A percentile compares a stretch with the other conserved stretches of the same genome.
Evolutionary conservation across 2,329 filamentous ascomycete species (phyloP).

Genomic region (Stylonectria norvegica): DNA sequence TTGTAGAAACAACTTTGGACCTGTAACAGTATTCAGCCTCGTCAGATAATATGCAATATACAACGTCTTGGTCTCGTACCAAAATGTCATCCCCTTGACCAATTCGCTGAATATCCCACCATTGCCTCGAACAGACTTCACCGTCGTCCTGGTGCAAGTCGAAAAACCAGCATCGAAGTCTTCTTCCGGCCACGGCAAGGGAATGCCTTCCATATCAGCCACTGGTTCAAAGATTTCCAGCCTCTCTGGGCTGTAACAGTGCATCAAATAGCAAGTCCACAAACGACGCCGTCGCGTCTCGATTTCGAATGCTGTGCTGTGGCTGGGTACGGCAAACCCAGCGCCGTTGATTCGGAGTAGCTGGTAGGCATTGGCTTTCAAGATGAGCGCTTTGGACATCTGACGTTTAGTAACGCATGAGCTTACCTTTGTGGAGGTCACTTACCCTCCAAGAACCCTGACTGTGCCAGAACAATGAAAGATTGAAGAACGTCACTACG

Average conservation of each 20-base stretch:
- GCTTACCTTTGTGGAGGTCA: conserved; percentile 16
- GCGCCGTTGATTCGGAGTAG: conserved; percentile 13
- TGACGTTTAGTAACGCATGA: too few relatives aligned
- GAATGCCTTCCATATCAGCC: conserved; percentile 2
- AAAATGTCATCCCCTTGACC: conserved; percentile 9
- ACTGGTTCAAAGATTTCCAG: conserved; percentile 5
- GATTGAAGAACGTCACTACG: conserved; percentile 15
- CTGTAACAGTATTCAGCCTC: neutral
- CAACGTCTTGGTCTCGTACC: conserved; percentile 5
- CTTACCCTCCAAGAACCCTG: conserved; percentile 20
- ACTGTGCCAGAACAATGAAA: conserved; percentile 21
- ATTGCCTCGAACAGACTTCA: neutral
- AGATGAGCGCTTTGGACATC: too few relatives aligned
- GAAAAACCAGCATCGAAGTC: conserved; percentile 3
- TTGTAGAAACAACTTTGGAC: conserved; percentile 6
- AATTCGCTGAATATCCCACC: conserved; percentile 9
- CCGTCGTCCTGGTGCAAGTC: neutral
- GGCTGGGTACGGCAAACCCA: neutral
- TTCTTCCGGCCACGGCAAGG: conserved; percentile 8
- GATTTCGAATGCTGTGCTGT: neutral
- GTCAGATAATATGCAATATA: too few relatives aligned
- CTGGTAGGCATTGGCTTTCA: conserved; percentile 15
- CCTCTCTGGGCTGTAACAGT: conserved; percentile 12
- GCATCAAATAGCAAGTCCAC: conserved; percentile 16
- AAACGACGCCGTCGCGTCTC: conserved; percentile 10